These are phyloP conservation scores for Cladorrhinum samala DNA, from an alignment of 495 filamentous ascomycete genomes.

Conservation along the genomic window DNA sequence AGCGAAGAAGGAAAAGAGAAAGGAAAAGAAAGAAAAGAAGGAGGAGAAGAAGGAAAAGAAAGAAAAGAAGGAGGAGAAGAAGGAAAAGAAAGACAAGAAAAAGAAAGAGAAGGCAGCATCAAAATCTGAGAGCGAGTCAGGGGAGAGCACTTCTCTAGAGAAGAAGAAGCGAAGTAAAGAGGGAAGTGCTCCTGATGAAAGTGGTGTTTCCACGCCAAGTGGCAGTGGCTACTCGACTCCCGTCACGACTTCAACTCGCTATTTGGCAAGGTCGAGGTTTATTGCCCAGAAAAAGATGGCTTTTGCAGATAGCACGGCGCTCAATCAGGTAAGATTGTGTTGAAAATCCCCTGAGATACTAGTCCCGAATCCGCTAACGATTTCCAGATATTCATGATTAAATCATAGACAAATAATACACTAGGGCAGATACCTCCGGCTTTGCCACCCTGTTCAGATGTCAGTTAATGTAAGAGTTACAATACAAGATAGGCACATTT, in stretches of 20 bases:
- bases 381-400: constrained; percentile 67
- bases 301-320: constrained; percentile 59
- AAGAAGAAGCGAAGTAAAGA: constrained; percentile 24
- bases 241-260: constrained; percentile 46
- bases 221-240: constrained; percentile 32
- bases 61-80: constrained; percentile 40
- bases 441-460: background rate
- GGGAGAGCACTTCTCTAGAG: constrained; percentile 16
- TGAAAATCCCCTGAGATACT: background rate
- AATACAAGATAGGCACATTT: too few relatives aligned
- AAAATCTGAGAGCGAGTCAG: constrained; percentile 18
- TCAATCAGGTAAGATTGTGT: constrained; percentile 61
- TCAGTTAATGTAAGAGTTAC: too few relatives aligned
- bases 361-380: constrained; percentile 29
- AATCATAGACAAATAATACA: constrained; percentile 30
- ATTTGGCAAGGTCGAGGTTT: constrained; percentile 60
- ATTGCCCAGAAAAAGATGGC: constrained; percentile 76
- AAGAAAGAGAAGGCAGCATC: constrained; percentile 39
- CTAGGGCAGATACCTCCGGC: background rate
- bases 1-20: constrained; percentile 28
- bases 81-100: constrained; percentile 40
- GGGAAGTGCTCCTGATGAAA: constrained; percentile 14
- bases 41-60: constrained; percentile 28
- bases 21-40: constrained; percentile 29
- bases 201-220: constrained; percentile 22